A percentile compares a stretch with the other conserved stretches of the same genome.
Evolutionary conservation across 106 monocot species (phyloP).

Genomic region (Iris macrosiphon): DNA sequence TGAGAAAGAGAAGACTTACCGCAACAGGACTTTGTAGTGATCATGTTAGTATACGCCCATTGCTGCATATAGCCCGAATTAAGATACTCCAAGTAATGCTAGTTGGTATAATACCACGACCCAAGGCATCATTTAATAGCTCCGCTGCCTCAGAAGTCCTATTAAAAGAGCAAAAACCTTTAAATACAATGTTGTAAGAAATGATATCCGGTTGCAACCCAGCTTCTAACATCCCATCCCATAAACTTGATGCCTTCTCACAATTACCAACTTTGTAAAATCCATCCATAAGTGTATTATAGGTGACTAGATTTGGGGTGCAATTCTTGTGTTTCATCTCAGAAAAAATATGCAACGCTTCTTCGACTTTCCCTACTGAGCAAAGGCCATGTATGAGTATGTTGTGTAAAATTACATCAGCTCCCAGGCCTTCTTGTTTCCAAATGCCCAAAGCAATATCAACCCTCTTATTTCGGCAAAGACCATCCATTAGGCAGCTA

Average conservation of each 20-base stretch:
- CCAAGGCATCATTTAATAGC: constrained; percentile 51
- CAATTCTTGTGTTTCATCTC: constrained; percentile 54
- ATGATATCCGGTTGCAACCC: constrained; percentile 78
- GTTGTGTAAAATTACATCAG: constrained; percentile 63
- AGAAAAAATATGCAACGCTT: constrained; percentile 44
- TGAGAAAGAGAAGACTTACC: no score
- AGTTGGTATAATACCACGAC: constrained; percentile 44
- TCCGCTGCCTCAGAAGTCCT: constrained; percentile 40
- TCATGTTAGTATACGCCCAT: constrained; percentile 16
- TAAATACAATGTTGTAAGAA: constrained; percentile 78
- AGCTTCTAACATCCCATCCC: constrained; percentile 60
- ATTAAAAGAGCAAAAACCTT: constrained; percentile 70
- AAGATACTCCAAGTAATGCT: constrained; percentile 76
- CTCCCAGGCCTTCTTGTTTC: constrained; percentile 43
- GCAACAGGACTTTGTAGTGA: no score
- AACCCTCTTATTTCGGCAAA: constrained; percentile 69
- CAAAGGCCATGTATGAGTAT: constrained; percentile 86
- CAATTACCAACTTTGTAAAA: constrained; percentile 44
- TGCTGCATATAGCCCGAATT: constrained; percentile 48
- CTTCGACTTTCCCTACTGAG: constrained; percentile 44
- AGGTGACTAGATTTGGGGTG: constrained; percentile 60
- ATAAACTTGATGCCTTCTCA: constrained; percentile 53
- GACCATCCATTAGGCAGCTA: constrained; percentile 73
- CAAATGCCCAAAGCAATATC: constrained; percentile 61
- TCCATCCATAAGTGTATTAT: constrained; percentile 86